Evolutionary conservation across 2,329 filamentous ascomycete species (phyloP).

Genomic region (Nemania abortiva): DNA sequence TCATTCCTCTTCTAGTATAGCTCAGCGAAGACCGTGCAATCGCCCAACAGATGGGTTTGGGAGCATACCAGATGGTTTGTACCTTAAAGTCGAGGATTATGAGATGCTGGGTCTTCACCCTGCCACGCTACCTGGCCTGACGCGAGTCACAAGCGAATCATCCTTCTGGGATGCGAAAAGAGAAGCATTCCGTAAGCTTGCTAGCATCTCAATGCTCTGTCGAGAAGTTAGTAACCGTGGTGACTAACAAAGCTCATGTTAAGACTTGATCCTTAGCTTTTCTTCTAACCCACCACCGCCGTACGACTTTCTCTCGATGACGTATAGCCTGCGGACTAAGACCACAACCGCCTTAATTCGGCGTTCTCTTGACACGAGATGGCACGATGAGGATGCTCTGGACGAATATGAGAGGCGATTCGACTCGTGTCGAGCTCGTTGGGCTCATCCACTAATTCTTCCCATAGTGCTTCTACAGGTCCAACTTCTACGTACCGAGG

Average conservation of each 20-base stretch:
- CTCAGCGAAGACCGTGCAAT: slow-evolving; percentile 41
- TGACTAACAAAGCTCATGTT: slow-evolving; percentile 32
- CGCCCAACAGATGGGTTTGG: slow-evolving; percentile 32
- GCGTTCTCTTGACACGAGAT: slow-evolving; percentile 58
- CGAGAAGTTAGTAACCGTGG: neutral
- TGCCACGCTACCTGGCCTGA: slow-evolving; percentile 46
- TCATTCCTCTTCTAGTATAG: slow-evolving; percentile 41
- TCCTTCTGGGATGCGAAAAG: slow-evolving; percentile 49
- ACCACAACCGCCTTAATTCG: slow-evolving; percentile 58
- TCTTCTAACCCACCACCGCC: slow-evolving; percentile 59
- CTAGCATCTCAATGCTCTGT: neutral
- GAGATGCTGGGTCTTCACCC: slow-evolving; percentile 47
- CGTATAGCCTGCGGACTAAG: slow-evolving; percentile 56
- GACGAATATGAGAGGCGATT: slow-evolving; percentile 61
- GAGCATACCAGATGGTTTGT: slow-evolving; percentile 43
- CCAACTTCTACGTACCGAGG: slow-evolving; percentile 59
- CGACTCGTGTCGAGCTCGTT: slow-evolving; percentile 59
- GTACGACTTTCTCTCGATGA: slow-evolving; percentile 62
- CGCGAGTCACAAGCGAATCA: slow-evolving; percentile 48
- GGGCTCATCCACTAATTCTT: slow-evolving; percentile 60
- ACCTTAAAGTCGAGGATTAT: slow-evolving; percentile 48
- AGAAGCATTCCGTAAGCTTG: slow-evolving; percentile 47
- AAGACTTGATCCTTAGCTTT: slow-evolving; percentile 59
- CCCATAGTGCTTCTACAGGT: slow-evolving; percentile 62
- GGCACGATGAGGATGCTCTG: slow-evolving; percentile 58